Percentiles rank a stretch among this genome's conserved stretches.
Conservation (phyloP, 2,329 filamentous ascomycete species). For the Gnomoniopsis sp. region DNA sequence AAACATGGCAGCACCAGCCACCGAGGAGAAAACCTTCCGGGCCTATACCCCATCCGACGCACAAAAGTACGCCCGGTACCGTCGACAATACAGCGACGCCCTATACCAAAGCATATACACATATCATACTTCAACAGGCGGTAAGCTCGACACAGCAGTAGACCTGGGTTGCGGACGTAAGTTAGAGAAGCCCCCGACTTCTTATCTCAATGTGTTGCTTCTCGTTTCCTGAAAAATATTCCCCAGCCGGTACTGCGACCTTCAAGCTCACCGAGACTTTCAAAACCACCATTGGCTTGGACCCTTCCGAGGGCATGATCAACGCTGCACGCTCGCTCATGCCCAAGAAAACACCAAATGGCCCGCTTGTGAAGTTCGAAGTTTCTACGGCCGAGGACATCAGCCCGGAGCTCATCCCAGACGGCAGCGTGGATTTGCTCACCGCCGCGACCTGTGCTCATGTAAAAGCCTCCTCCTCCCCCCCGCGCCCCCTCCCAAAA, state of each 20-base stretch:
- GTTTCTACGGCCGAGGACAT: constrained; percentile 43
- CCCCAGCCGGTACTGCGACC: constrained; percentile 41
- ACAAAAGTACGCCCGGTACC: constrained; percentile 38
- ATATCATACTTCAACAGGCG: constrained; percentile 44
- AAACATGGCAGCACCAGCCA: constrained; percentile 1
- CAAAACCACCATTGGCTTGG: constrained; percentile 42
- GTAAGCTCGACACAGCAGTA: constrained; percentile 38
- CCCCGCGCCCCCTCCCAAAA: too few relatives aligned
- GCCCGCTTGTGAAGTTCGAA: constrained; percentile 28
- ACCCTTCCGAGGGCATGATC: constrained; percentile 54
- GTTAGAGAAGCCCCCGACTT: neutral
- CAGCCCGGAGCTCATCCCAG: constrained; percentile 28
- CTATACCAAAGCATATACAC: constrained; percentile 46
- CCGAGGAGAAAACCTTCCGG: constrained; percentile 41
- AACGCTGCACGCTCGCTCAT: constrained; percentile 36
- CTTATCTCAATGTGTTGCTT: neutral
- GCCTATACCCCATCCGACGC: constrained; percentile 41
- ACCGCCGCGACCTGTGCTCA: constrained; percentile 49
- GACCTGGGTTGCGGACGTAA: constrained; percentile 54
- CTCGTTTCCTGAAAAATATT: neutral
- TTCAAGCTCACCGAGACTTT: constrained; percentile 45
- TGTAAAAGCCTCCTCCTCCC: neutral
- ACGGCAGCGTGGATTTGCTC: constrained; percentile 44
- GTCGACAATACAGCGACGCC: constrained; percentile 38
- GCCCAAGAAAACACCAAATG: constrained; percentile 20